Evolutionary conservation across 306 rosid species (phyloP).

Genomic region (Lathyrus oleraceus): DNA sequence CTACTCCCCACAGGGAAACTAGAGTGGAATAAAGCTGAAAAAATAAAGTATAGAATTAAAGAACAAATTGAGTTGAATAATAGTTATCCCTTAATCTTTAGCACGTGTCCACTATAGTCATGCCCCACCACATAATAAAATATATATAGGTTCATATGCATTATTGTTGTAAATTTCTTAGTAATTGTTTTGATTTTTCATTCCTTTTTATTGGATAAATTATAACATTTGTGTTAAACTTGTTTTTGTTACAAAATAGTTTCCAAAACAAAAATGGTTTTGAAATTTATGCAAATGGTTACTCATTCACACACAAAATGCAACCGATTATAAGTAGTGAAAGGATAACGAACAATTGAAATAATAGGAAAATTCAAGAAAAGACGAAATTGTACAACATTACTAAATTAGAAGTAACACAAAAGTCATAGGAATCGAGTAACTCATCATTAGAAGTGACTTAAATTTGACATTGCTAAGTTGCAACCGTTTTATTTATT

Average conservation of each 20-base stretch:
- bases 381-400: slow-evolving; percentile 26
- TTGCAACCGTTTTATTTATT: neutral
- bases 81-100: slow-evolving; percentile 13
- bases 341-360: slow-evolving; percentile 38
- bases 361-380: neutral
- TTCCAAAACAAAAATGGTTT: slow-evolving; percentile 13
- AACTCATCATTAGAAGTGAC: slow-evolving; percentile 15
- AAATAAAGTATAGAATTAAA: slow-evolving; percentile 3
- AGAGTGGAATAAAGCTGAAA: slow-evolving; percentile 36
- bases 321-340: slow-evolving; percentile 35
- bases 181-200: neutral
- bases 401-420: neutral
- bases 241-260: slow-evolving; percentile 13
- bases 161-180: slow-evolving; percentile 25
- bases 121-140: slow-evolving; percentile 15
- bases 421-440: slow-evolving; percentile 35
- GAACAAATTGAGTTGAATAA: slow-evolving; percentile 16
- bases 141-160: slow-evolving; percentile 43
- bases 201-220: neutral
- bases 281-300: slow-evolving; percentile 4
- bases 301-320: slow-evolving; percentile 8
- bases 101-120: slow-evolving; percentile 37
- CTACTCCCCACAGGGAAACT: slow-evolving; percentile 76
- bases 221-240: neutral
- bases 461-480: slow-evolving; percentile 25